Evolutionary conservation across 2,329 filamentous ascomycete species (phyloP).

Genomic region (Trichophyton schoenleinii): DNA sequence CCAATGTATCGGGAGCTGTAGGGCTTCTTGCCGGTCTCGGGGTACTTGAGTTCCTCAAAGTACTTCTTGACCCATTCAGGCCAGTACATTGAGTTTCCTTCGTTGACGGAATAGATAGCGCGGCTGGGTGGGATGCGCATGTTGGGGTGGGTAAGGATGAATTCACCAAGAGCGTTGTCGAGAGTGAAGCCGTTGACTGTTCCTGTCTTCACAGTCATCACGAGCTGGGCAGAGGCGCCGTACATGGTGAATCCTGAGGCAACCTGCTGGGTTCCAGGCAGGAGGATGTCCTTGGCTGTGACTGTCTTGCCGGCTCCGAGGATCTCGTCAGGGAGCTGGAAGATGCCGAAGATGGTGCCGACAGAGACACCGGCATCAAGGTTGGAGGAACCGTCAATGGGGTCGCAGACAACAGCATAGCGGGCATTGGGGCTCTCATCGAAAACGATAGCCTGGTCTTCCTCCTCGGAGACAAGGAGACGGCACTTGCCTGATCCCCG

Average conservation of each 20-base stretch:
- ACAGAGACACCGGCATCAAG: slow-evolving; percentile 95
- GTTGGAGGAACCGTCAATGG: slow-evolving; percentile 96
- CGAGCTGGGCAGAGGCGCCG: slow-evolving; percentile 87
- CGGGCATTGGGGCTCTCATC: slow-evolving; percentile 58
- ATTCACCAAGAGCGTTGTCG: slow-evolving; percentile 92
- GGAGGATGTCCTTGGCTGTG: slow-evolving; percentile 59
- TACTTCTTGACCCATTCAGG: slow-evolving; percentile 75
- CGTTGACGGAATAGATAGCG: slow-evolving; percentile 94
- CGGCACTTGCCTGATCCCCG: slow-evolving; percentile 79
- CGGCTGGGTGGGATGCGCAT: slow-evolving; percentile 75
- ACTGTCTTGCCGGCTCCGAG: slow-evolving; percentile 44
- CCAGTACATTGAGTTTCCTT: slow-evolving; percentile 97
- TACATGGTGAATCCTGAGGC: slow-evolving; percentile 99
- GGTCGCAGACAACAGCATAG: slow-evolving; percentile 93
- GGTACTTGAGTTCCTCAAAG: slow-evolving; percentile 78
- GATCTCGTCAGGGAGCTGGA: slow-evolving; percentile 65
- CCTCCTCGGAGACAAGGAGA: slow-evolving; percentile 92
- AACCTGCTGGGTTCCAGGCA: slow-evolving; percentile 79
- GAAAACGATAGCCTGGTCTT: slow-evolving; percentile 86
- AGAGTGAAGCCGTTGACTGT: slow-evolving; percentile 95
- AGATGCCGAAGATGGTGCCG: slow-evolving; percentile 91
- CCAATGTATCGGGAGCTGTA: slow-evolving; percentile 95
- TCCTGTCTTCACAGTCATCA: slow-evolving; percentile 91
- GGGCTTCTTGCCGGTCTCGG: slow-evolving; percentile 59
- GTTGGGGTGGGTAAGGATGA: slow-evolving; percentile 92